These are phyloP conservation scores for Globisporangium megalacanthum DNA, from an alignment of 352 stramenopile species.

Conservation along the genomic window DNA sequence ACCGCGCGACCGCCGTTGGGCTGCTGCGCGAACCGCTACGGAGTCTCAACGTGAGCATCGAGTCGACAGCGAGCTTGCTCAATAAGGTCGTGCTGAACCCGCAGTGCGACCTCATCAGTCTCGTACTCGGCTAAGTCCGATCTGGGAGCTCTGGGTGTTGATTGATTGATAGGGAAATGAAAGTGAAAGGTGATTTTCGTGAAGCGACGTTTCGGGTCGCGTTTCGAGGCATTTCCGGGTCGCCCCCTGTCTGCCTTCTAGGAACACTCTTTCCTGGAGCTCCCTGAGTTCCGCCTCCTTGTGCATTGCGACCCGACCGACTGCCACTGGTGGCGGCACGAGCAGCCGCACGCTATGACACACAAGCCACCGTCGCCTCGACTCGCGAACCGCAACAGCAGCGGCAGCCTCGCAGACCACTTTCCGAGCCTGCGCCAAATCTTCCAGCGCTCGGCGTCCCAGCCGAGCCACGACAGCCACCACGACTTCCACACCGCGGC, in stretches of 20 bases:
- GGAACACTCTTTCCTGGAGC: too few relatives aligned
- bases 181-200: neutral
- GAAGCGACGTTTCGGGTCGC: neutral
- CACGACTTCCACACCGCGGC: conserved; percentile 2
- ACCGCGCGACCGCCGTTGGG: conserved; percentile 14
- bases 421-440: conserved; percentile 22
- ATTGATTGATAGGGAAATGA: too few relatives aligned
- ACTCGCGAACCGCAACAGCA: conserved; percentile 13
- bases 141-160: too few relatives aligned
- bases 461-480: conserved; percentile 10
- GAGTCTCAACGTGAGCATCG: conserved; percentile 28
- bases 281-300: too few relatives aligned
- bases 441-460: conserved; percentile 23
- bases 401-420: conserved; percentile 12
- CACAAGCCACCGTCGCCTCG: conserved; percentile 3
- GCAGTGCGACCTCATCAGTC: conserved; percentile 17
- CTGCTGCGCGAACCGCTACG: conserved; percentile 18
- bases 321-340: neutral
- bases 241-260: too few relatives aligned
- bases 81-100: conserved; percentile 19
- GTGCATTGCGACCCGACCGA: too few relatives aligned
- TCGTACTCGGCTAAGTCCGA: conserved; percentile 5
- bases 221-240: neutral
- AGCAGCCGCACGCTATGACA: neutral
- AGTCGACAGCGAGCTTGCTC: conserved; percentile 14